Evolutionary conservation across 805 yeast species (phyloP), one percentile per base, ranked within the genome.

Genomic region (Wickerhamiella galacta): DNA sequence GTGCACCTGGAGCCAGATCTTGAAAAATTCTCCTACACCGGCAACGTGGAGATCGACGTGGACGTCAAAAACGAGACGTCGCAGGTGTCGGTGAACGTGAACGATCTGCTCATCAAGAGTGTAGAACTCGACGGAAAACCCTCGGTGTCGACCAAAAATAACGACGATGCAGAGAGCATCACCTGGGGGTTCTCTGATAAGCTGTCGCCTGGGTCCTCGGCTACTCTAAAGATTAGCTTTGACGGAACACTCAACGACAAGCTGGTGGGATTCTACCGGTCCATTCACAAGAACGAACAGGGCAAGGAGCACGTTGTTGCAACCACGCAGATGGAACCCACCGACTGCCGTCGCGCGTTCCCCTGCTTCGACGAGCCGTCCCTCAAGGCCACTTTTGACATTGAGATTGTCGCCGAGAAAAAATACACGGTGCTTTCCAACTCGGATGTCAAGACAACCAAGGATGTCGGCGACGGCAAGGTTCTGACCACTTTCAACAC

Each of bases 341-440:
- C 81, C 21, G 83, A 75, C 55, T 74, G 80, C 48, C 70, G 83
- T 45, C 64, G 76, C 37, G 81, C 83, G 4, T 76, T 76, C 65
- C 83, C 83, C 14, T 73, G 72, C 47, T 71, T 71, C 43, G 83
- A 75, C 52, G 80, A 75, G 54, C 82, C 83, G 6, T 63, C 70
- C 30, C 60, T 70, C 34, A 75, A 76, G 56, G 79, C 82, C 30
- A 64, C 69, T 33, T 75, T 72, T 43, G 69, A 66, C 38, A 64
- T 76, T 34, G 53, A 68, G 18, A 61, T 75, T 38, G 58, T 70
- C 32, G 67, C 77, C 24, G 66, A 66, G 40, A 48, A 53, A 40
- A 47, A 60, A 28, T 57, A 64, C 45, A 72, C 75, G 31, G 73
- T 72, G 41, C 61, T 75, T 47, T 72, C 81, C 28, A 75, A 75